Conservation (phyloP, 495 filamentous ascomycete species). For the Xylaria palmicola region DNA sequence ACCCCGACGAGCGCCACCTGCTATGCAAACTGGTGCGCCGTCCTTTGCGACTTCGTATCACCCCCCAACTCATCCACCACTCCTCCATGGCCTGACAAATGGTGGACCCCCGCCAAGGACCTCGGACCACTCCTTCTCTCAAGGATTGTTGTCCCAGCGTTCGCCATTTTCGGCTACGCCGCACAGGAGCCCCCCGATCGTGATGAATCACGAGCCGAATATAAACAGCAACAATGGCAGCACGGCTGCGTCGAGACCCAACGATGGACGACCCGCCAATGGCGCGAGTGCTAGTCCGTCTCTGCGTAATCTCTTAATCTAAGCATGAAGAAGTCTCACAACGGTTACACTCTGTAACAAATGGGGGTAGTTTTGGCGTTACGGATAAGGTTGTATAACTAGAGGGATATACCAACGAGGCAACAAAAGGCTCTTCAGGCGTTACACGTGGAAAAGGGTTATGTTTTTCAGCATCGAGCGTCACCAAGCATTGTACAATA, state of each 20-base stretch:
- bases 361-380: constrained; percentile 21
- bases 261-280: constrained; percentile 47
- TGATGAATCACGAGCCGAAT: constrained; percentile 34
- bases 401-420: constrained; percentile 33
- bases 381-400: constrained; percentile 31
- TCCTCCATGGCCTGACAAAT: constrained; percentile 38
- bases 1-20: constrained; percentile 27
- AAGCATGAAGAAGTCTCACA: constrained; percentile 20
- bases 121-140: constrained; percentile 34
- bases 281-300: constrained; percentile 76
- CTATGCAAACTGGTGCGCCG: constrained; percentile 20
- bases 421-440: constrained; percentile 11
- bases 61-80: constrained; percentile 32
- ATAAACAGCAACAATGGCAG: constrained; percentile 17
- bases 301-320: constrained; percentile 63
- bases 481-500: constrained; percentile 18
- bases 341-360: constrained; percentile 14
- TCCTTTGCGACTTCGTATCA: constrained; percentile 27
- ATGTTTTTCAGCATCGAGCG: constrained; percentile 5
- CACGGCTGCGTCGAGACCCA: constrained; percentile 23
- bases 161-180: constrained; percentile 29
- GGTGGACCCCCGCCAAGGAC: constrained; percentile 31
- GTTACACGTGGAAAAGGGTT: constrained; percentile 7
- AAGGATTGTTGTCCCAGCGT: constrained; percentile 35
- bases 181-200: constrained; percentile 38